phyloP scores from a whole-genome alignment of 1,284 basidiomycete species.

The Ustilago curta region DNA sequence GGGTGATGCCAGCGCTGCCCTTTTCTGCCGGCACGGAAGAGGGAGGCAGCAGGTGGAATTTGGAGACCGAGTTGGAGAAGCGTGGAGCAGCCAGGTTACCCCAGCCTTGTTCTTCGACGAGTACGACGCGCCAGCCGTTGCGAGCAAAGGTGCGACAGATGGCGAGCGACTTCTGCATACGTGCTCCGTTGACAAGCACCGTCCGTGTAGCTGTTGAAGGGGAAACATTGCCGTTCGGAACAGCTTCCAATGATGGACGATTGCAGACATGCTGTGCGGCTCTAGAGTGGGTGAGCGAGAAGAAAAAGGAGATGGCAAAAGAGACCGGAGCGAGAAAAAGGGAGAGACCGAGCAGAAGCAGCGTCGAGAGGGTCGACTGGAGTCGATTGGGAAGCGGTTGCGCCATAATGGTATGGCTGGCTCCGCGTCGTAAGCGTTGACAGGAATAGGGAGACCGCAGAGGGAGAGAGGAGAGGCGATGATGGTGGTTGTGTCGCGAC shows the following conservation, averaged over 20 bases:
- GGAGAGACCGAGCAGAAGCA: slow-evolving; percentile 35
- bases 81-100: slow-evolving; percentile 70
- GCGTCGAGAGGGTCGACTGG: slow-evolving; percentile 49
- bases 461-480: too few species aligned
- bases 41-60: slow-evolving; percentile 45
- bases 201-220: slow-evolving; percentile 21
- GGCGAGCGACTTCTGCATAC: slow-evolving; percentile 71
- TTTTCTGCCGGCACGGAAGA: slow-evolving; percentile 16
- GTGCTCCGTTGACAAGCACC: slow-evolving; percentile 71
- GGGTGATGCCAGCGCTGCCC: slow-evolving; percentile 9
- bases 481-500: too few species aligned
- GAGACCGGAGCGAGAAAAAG: slow-evolving; percentile 29
- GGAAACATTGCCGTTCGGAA: slow-evolving; percentile 4
- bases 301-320: slow-evolving; percentile 31
- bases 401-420: slow-evolving; percentile 19
- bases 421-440: background rate
- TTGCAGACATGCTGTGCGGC: background rate
- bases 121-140: slow-evolving; percentile 71
- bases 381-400: slow-evolving; percentile 33
- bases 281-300: slow-evolving; percentile 35
- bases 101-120: slow-evolving; percentile 71
- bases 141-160: slow-evolving; percentile 70
- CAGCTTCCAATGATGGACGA: background rate
- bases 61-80: slow-evolving; percentile 68
- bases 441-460: background rate